phyloP scores from a whole-genome alignment of 345 rosid species.

The Sisymbrium irio region DNA sequence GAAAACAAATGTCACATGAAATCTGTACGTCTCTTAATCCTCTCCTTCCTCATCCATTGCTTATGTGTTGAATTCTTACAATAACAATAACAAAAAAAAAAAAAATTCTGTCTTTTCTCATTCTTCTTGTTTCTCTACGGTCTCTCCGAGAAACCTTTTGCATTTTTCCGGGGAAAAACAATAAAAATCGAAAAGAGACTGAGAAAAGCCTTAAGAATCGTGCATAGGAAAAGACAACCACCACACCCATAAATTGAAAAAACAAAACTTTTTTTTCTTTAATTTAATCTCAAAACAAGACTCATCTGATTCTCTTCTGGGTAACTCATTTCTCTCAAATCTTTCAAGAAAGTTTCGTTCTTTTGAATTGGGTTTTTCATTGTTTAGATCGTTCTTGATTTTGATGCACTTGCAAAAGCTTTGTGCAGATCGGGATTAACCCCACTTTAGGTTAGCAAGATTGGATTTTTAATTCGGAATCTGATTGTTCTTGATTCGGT shows the following conservation, averaged over 20 bases:
- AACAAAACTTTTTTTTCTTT: background rate
- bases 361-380: background rate
- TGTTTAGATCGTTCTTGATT: slow-evolving; percentile 19
- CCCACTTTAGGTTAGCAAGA: slow-evolving; percentile 21
- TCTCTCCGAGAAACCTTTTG: background rate
- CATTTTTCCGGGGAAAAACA: background rate
- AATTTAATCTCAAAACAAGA: background rate
- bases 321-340: slow-evolving; percentile 16
- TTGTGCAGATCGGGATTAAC: slow-evolving; percentile 12
- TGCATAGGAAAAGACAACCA: background rate
- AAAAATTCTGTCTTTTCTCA: background rate
- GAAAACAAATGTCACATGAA: slow-evolving; percentile 24
- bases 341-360: background rate
- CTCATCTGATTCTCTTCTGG: slow-evolving; percentile 9
- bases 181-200: background rate
- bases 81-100: background rate
- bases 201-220: slow-evolving; percentile 2
- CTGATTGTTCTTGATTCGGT: background rate
- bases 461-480: background rate
- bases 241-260: slow-evolving; percentile 5
- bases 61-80: slow-evolving; percentile 8
- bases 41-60: slow-evolving; percentile 22
- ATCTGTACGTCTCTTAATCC: slow-evolving; percentile 31
- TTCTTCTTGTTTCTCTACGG: background rate
- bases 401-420: slow-evolving; percentile 14